phyloP scores from a whole-genome alignment of 805 yeast species.

The Metschnikowia kofuensis region DNA sequence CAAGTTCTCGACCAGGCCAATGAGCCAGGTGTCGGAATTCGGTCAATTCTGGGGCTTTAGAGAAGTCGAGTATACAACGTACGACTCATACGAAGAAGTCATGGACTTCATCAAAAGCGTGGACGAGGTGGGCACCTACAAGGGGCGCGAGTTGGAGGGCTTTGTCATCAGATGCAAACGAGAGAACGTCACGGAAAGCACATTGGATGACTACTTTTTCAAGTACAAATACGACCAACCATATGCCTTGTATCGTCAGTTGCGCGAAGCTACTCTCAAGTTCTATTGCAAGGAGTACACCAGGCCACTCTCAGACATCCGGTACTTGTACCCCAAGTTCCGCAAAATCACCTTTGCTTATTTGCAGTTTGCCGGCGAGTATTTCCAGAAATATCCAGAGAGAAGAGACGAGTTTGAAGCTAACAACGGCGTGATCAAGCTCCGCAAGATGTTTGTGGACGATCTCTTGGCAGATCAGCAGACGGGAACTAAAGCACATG shows the following conservation, averaged over 20 bases:
- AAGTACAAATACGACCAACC: constrained; percentile 96
- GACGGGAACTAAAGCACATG: constrained; percentile 57
- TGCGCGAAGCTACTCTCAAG: constrained; percentile 80
- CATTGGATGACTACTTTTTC: constrained; percentile 61
- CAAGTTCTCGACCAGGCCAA: constrained; percentile 61
- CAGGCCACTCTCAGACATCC: constrained; percentile 24
- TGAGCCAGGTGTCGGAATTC: constrained; percentile 57
- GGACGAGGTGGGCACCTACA: constrained; percentile 65
- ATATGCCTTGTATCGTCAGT: constrained; percentile 81
- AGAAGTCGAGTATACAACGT: constrained; percentile 46
- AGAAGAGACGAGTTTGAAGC: constrained; percentile 44
- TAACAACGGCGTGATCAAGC: constrained; percentile 70
- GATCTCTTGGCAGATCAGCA: constrained; percentile 41
- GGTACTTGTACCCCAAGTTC: constrained; percentile 41
- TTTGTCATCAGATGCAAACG: constrained; percentile 76
- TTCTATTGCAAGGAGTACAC: constrained; percentile 39
- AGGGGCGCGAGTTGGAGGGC: constrained; percentile 81
- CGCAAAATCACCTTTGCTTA: constrained; percentile 63
- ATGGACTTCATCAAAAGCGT: constrained; percentile 52
- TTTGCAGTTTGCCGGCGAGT: constrained; percentile 59
- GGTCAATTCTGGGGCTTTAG: constrained; percentile 70
- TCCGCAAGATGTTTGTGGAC: constrained; percentile 64
- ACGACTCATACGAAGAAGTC: constrained; percentile 40
- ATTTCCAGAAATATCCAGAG: constrained; percentile 49
- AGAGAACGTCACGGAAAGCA: neutral